Percentiles rank a stretch among this genome's conserved stretches.
Evolutionary conservation across 176 grass and related monocot species (phyloP).

Genomic region (Oryza meridionalis): DNA sequence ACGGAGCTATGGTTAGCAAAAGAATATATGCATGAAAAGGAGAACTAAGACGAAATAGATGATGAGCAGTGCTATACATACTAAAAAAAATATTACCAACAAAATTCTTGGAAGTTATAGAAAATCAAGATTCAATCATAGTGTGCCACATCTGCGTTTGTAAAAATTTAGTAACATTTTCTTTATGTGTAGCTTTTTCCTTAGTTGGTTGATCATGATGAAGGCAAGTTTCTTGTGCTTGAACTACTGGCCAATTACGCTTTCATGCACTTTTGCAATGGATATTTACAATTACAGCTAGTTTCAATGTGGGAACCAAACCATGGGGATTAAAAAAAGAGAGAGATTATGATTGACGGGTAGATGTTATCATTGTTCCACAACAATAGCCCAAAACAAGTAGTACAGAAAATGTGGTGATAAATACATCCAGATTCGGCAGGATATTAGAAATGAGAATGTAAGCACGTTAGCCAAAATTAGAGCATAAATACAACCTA

Average conservation of each 20-base stretch:
- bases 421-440: constrained; percentile 18
- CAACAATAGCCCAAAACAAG: neutral
- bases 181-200: too few species aligned
- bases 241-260: neutral
- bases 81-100: neutral
- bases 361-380: constrained; percentile 14
- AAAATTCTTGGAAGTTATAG: neutral
- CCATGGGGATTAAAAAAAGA: neutral
- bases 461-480: neutral
- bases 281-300: neutral
- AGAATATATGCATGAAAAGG: neutral
- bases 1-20: neutral
- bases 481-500: constrained; percentile 2
- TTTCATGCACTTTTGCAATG: neutral
- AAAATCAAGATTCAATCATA: neutral
- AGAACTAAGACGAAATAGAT: neutral
- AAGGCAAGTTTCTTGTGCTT: constrained; percentile 23
- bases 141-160: neutral
- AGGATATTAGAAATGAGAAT: neutral
- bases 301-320: neutral
- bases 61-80: neutral
- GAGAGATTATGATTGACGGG: neutral
- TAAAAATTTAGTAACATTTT: too few species aligned
- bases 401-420: constrained; percentile 5
- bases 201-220: neutral